Conservation (phyloP, 768 basidiomycete species). For the Auriculariales sp. region DNA sequence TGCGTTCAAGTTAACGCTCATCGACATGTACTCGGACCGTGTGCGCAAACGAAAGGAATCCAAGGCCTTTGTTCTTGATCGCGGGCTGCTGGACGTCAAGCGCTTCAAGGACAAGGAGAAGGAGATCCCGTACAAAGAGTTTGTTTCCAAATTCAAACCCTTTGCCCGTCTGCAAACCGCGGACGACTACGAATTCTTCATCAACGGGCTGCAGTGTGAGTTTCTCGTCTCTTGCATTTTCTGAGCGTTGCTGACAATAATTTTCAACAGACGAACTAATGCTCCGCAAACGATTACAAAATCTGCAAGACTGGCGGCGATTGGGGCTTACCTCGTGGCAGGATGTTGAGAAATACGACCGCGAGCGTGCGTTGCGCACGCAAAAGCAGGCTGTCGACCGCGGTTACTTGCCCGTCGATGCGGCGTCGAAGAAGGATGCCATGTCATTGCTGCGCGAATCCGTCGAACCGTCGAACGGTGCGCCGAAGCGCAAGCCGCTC, state of each 20-base stretch:
- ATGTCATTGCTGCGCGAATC: background rate
- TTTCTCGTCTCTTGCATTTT: conserved; percentile 2
- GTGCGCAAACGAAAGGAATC: conserved; percentile 72
- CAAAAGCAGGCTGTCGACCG: background rate
- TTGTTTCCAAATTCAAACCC: conserved; percentile 75
- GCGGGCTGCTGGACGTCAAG: conserved; percentile 85
- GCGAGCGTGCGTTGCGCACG: conserved; percentile 46
- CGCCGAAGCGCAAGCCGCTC: conserved; percentile 33
- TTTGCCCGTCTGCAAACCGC: conserved; percentile 85
- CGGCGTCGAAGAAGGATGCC: background rate
- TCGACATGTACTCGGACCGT: conserved; percentile 85
- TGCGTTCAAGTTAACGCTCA: conserved; percentile 71
- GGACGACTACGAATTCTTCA: conserved; percentile 79
- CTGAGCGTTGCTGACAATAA: background rate
- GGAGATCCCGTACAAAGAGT: conserved; percentile 80
- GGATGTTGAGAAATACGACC: conserved; percentile 87
- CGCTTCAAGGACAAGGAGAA: conserved; percentile 86
- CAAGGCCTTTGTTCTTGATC: conserved; percentile 83
- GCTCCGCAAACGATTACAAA: conserved; percentile 76
- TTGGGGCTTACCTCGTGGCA: conserved; percentile 69
- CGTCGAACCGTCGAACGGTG: background rate
- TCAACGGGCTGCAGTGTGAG: conserved; percentile 82
- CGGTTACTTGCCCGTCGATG: background rate
- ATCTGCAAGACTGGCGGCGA: conserved; percentile 80
- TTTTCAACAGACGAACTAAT: conserved; percentile 59